Conservation (phyloP, 1,284 basidiomycete genomes). For the Tilletia caries region DNA sequence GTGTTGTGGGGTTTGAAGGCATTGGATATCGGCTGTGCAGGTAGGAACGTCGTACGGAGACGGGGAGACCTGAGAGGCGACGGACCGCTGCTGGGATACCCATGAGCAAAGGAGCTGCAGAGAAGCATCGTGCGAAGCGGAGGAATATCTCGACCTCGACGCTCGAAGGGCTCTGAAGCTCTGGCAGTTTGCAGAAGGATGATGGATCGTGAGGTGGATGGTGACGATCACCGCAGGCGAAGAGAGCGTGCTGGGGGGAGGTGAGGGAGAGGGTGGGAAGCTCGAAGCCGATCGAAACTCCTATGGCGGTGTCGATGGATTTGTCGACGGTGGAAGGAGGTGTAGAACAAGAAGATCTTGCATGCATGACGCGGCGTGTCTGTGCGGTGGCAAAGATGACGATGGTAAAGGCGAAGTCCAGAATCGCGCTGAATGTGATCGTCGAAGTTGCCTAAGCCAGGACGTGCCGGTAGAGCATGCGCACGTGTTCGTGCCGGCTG, state of each 20-base stretch:
- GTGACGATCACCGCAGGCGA: background rate
- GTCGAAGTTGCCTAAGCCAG: no score
- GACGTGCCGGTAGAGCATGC: no score
- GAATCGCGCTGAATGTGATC: no score
- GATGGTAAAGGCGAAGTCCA: no score
- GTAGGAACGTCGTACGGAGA: no score
- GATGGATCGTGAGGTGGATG: background rate
- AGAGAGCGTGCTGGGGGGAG: background rate
- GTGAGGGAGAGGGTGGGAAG: background rate
- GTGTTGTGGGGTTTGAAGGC: constrained; percentile 83
- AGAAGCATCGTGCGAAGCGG: background rate
- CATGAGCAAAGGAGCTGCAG: background rate
- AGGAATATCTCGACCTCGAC: background rate
- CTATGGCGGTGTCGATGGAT: background rate
- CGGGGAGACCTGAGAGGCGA: constrained; percentile 7
- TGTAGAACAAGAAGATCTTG: no score
- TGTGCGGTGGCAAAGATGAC: no score
- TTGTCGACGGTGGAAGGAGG: no score
- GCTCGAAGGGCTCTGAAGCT: no score
- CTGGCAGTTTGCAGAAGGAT: background rate
- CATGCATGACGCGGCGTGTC: no score
- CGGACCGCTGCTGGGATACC: background rate
- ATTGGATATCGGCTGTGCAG: constrained; percentile 32
- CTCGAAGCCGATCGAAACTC: background rate
- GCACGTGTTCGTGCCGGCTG: no score